Evolutionary conservation across 306 rosid species (phyloP), one percentile per base, ranked within the genome.

Genomic region (Cotoneaster glaucophyllus): DNA sequence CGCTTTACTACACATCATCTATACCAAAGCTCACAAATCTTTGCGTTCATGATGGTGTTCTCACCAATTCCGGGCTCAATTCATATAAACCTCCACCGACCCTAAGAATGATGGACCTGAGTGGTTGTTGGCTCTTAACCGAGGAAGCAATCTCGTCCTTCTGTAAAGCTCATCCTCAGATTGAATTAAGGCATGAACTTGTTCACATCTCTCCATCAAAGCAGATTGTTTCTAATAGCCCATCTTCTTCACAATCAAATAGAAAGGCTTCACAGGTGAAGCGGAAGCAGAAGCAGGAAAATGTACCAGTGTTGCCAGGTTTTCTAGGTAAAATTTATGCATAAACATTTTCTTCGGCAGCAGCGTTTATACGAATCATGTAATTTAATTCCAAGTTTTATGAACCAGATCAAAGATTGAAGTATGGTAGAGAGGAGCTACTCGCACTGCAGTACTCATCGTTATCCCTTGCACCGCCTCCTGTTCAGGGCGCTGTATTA

Each of bases 71-170:
- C 77, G 97, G 90, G 37, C 90, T 95, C 54, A 78, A 74, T 64
- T 77, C 79, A 65, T 89, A 87, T 74, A 79, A 85, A 76, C 88
- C 90, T 74, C 90, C 93, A 24, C 77, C 69, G 32, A 84, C 87
- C 52, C 75, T 95, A 62, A 88, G 81, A 85, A 57, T 78, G 80
- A 52, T 92, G 78, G 93, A 92, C 85, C 86, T 95, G 72, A 80
- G 80, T 44, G 98, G 98, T 63, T 92, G 98, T 80, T 94, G 98
- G 98, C 97, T 94, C 76, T 56, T 94, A 77, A 88, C 91, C 24
- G 50, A 76, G 74, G 92, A 86, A 29, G 75, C 63, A 25, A 83
- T 94, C 76, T 11, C 41, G 52, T 84, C 87, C 37, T 94, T 89
- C 68, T 78, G 87, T 79, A 90, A 75, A 86, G 75, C 44, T 61